Evolutionary conservation across 805 yeast species (phyloP), one percentile per base, ranked within the genome.

Genomic region (Zygosaccharomyces gambellarensis): DNA sequence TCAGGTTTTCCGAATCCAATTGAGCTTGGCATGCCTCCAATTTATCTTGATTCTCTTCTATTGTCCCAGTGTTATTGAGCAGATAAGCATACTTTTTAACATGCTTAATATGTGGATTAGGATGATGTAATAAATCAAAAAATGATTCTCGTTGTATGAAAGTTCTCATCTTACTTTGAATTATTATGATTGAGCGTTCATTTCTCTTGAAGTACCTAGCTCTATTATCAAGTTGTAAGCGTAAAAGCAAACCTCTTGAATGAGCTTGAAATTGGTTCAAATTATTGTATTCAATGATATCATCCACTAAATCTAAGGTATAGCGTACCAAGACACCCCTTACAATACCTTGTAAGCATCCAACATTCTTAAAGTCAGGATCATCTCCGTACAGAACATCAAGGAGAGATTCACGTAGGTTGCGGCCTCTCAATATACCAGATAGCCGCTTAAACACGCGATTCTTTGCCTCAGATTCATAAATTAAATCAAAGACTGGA

Each of bases 81-180:
- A 94, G 68, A 56, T 81, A 79, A 2, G 90, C 86, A 67, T 90
- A 94, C 49, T 81, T 82, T 57, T 82, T 78, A 22, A 94, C 83
- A 0, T 88, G 86, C 29, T 82, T 70, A 43, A 94, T 68, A 0
- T 95, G 86, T 0, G 98, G 97, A 59, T 86, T 83, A 34, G 76
- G 78, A 64, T 79, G 81, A 8, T 79, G 76, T 43, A 87, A 79
- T 49, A 94, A 71, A 2, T 87, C 79, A 51, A 77, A 78, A 67
- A 88, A 94, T 1, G 96, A 94, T 30, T 72, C 75, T 10, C 83
- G 83, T 50, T 85, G 83, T 47, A 80, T 77, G 55, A 76, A 73
- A 29, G 89, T 83, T 49, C 90, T 78, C 48, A 92, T 76, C 34
- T 73, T 72, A 43, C 89, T 83, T 69, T 94, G 99, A 14, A 90